Evolutionary conservation across 371 early-diverging fungal genomes (phyloP).

Genomic region (Mucor plumbeus): DNA sequence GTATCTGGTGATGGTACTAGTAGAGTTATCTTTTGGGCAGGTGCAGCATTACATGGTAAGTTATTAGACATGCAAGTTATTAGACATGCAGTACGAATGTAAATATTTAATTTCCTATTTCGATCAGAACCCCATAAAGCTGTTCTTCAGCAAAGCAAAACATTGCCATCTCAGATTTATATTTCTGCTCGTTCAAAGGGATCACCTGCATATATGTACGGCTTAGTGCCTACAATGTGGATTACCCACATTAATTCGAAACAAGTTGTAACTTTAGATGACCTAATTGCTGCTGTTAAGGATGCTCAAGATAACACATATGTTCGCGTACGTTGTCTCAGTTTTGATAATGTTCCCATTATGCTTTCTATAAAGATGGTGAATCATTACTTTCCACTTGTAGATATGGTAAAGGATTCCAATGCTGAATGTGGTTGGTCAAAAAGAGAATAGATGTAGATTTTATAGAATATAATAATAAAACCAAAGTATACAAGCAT

Average conservation of each 20-base stretch:
- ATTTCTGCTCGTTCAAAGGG: constrained; percentile 76
- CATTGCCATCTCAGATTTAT: constrained; percentile 76
- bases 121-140: constrained; percentile 81
- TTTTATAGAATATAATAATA: neutral
- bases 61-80: neutral
- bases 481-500: no score
- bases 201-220: constrained; percentile 84
- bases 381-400: constrained; percentile 78
- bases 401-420: constrained; percentile 59
- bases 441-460: constrained; percentile 24
- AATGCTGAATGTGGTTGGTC: constrained; percentile 64
- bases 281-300: constrained; percentile 67
- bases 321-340: constrained; percentile 84
- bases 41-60: constrained; percentile 65
- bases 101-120: neutral
- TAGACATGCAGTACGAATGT: neutral
- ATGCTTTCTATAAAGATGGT: constrained; percentile 82
- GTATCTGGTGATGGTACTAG: constrained; percentile 72
- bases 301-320: constrained; percentile 72
- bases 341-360: constrained; percentile 80
- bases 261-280: constrained; percentile 67
- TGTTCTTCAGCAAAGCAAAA: constrained; percentile 78
- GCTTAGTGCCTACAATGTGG: constrained; percentile 82
- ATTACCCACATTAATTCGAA: constrained; percentile 74
- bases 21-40: constrained; percentile 79